Base-by-base conservation (phyloP, 306 rosid species). In the Vigna mungo region DNA sequence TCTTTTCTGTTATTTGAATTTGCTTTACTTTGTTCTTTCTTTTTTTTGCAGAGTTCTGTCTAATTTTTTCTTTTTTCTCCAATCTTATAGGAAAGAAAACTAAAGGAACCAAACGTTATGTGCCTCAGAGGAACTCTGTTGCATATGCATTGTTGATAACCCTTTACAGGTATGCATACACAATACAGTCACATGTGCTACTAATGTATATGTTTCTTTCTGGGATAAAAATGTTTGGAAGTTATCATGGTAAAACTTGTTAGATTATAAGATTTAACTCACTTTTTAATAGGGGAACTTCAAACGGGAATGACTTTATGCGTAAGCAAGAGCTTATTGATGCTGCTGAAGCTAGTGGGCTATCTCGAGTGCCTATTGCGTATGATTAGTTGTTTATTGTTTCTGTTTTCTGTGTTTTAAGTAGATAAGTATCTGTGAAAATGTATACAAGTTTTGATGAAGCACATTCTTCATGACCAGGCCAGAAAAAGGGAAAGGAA, bases 321-420 rank as follows among this genome's bases (percentile, higher is more conserved):
- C 89, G 53, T 74, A 95, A 95, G 83, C 92, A 94, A 81, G 95
- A 92, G 84, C 96, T 92, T 74, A 88, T 92, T 36, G 98, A 89
- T 81, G 97, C 92, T 72, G 89, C 97, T 39, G 97, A 95, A 95
- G 97, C 96, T 18, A 92, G 97, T 80, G 97, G 96, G 41, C 90
- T 95, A 56, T 90, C 97, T 81, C 89, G 93, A 81, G 93, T 68
- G 63, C 87, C 97, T 10, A 88, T 95, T 82, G 89, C 48, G 98
- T 90, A 89, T 75, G 93, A 80, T 80, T 52, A 66, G 55, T 21
- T 43, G 23, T 62, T 55, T 66, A 10, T 37, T 81, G 6, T 66
- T 47, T 51, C 34, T 63, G 0, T 75, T 82, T 39, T 76, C 8
- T 36, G 11, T 32, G 51, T 71, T 72, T 41, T n/a, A 71, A 47